These are phyloP conservation scores for Pseudogymnoascus sp. DNA, from an alignment of 2,329 filamentous ascomycete genomes.

Conservation along the genomic window DNA sequence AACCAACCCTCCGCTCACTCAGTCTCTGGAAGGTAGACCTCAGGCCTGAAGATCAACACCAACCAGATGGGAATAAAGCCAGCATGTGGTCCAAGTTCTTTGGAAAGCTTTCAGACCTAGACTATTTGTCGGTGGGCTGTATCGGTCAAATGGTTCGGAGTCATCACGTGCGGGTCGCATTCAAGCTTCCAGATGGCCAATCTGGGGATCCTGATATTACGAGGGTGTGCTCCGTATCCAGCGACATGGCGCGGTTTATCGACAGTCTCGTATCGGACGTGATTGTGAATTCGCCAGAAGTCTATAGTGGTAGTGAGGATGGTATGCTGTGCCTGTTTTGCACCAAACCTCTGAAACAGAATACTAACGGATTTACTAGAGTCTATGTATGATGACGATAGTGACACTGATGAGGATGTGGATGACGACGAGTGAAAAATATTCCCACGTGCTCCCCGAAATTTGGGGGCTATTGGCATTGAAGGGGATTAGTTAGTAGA, in stretches of 20 bases:
- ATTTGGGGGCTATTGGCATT: background rate
- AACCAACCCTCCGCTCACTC: constrained; percentile 36
- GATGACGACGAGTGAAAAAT: background rate
- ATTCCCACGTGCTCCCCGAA: background rate
- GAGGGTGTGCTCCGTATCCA: background rate
- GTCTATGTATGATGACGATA: background rate
- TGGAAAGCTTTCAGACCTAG: constrained; percentile 25
- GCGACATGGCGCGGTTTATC: background rate
- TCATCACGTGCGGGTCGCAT: background rate
- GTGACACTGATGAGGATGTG: background rate
- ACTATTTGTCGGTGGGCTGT: constrained; percentile 8
- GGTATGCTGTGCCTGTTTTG: background rate
- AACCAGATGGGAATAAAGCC: constrained; percentile 14
- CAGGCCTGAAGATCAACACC: background rate
- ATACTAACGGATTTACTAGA: background rate
- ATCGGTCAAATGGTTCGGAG: background rate
- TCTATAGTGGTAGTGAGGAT: background rate
- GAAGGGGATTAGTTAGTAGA: background rate
- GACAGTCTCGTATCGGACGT: background rate
- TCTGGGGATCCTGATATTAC: background rate
- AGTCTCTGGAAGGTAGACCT: constrained; percentile 39
- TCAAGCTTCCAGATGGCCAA: background rate
- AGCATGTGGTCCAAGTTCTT: constrained; percentile 38
- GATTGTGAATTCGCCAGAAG: background rate
- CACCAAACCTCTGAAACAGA: background rate